Base-by-base conservation (phyloP, 108 stramenopile genomes). In the Conticribra weissflogii region DNA sequence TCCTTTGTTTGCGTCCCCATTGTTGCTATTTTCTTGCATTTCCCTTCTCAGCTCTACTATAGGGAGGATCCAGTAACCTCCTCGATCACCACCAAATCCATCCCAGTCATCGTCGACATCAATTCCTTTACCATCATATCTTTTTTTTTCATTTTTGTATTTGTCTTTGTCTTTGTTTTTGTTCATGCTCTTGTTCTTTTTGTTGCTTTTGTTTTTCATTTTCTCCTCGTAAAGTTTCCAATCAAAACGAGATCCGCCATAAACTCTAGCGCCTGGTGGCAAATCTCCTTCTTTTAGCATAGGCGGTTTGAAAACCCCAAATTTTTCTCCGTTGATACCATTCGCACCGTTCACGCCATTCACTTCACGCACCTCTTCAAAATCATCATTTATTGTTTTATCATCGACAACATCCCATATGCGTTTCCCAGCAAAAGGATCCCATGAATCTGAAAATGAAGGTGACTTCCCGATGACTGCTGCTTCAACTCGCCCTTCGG, bases 211-310 rank as follows among this genome's bases (percentile, higher is more conserved):
- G 18, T 41, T 32, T 3, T 41, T 51, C 33, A n/a, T 50, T 47
- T 53, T 69, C 23, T 76, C 46, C 15, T 66, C 30, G 66, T 78
- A 71, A 29, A 36, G 47, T 34, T 60, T 33, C 69, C 70, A 60
- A 76, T 91, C 90, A 65, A 91, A 91, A 17, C 90, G 81, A 51
- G 78, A 69, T 24, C 90, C 90, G 24, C 90, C 90, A 66, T 91
- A 91, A 4, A 88, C 41, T 60, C 78, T 73, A 9, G 82, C 52
- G 0, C 74, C 48, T 4, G 63, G 46, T 24, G 90, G 88, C 25
- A 87, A 63, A 47, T 72, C 62, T 0, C 63, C 12, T 32, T 71
- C 77, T 61, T 66, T 71, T 32, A 78, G 71, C 69, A 71, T 78
- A 48, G 54, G 60, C 15, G 1, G 29, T 23, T 27, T 47, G 30